Conservation (phyloP, 768 basidiomycete genomes). For the Termitomyces sp. region DNA sequence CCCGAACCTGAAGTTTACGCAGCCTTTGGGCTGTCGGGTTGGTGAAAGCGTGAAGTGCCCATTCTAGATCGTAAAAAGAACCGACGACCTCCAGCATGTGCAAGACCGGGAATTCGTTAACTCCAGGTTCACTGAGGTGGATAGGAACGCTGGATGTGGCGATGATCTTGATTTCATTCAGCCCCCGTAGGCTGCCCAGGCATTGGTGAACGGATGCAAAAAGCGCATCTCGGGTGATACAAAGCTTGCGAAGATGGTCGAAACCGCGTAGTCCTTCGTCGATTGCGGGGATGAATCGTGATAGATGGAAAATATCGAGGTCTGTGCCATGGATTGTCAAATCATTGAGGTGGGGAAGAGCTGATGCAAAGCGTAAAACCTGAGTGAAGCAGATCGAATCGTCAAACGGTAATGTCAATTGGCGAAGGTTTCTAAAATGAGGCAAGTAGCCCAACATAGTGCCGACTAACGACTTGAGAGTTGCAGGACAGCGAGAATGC, state of each 20-base stretch:
- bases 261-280: neutral
- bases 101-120: neutral
- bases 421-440: neutral
- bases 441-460: neutral
- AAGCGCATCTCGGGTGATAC: neutral
- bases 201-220: neutral
- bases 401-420: neutral
- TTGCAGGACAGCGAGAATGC: neutral
- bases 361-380: neutral
- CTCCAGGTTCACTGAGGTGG: neutral
- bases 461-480: neutral
- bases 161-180: neutral
- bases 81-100: neutral
- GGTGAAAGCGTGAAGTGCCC: neutral
- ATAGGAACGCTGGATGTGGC: neutral
- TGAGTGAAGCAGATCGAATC: neutral
- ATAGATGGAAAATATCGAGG: neutral
- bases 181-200: neutral
- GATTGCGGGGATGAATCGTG: neutral
- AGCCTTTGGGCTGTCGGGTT: neutral
- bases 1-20: neutral
- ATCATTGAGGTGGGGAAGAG: neutral
- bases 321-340: neutral
- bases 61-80: neutral
- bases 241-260: neutral